A percentile compares a stretch with the other conserved stretches of the same genome.
These are phyloP conservation scores for Wallacemonas sp. DNA, from an alignment of 208 protist species.

Conservation along the genomic window DNA sequence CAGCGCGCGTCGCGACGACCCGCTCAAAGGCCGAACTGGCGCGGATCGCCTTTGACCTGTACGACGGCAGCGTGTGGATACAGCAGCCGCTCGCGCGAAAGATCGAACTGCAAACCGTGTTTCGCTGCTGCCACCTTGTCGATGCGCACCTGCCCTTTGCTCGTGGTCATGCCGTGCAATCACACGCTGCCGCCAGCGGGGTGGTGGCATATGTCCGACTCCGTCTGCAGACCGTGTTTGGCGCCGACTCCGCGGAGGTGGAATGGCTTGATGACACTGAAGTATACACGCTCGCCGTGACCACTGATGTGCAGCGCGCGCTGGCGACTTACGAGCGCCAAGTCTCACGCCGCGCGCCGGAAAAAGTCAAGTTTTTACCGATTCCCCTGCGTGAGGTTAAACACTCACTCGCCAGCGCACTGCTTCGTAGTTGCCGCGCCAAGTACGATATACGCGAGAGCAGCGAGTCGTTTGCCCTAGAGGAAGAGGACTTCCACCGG, in stretches of 20 bases:
- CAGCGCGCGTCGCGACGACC: slow-evolving; percentile 20
- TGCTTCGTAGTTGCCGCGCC: slow-evolving; percentile 31
- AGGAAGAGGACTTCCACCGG: slow-evolving; percentile 52
- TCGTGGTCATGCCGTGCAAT: neutral
- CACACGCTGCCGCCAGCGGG: neutral
- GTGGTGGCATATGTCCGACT: slow-evolving; percentile 27
- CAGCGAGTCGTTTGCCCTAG: slow-evolving; percentile 23
- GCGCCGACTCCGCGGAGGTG: slow-evolving; percentile 43
- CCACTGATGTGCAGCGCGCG: slow-evolving; percentile 31
- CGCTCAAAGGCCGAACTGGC: slow-evolving; percentile 36
- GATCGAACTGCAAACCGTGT: slow-evolving; percentile 74
- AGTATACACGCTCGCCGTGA: slow-evolving; percentile 52
- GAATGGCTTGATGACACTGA: slow-evolving; percentile 72
- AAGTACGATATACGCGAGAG: neutral
- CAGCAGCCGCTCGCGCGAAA: slow-evolving; percentile 68
- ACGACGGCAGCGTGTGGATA: slow-evolving; percentile 70
- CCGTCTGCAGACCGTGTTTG: slow-evolving; percentile 40
- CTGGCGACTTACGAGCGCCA: slow-evolving; percentile 40
- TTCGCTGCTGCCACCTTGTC: slow-evolving; percentile 75
- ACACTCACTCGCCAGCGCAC: slow-evolving; percentile 30
- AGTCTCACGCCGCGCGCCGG: slow-evolving; percentile 24
- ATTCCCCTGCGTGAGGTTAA: slow-evolving; percentile 60
- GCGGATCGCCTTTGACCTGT: slow-evolving; percentile 25
- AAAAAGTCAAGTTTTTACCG: slow-evolving; percentile 47
- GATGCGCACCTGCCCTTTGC: slow-evolving; percentile 4